Conservation (phyloP, 768 basidiomycete species). For the Suillus lakei region DNA sequence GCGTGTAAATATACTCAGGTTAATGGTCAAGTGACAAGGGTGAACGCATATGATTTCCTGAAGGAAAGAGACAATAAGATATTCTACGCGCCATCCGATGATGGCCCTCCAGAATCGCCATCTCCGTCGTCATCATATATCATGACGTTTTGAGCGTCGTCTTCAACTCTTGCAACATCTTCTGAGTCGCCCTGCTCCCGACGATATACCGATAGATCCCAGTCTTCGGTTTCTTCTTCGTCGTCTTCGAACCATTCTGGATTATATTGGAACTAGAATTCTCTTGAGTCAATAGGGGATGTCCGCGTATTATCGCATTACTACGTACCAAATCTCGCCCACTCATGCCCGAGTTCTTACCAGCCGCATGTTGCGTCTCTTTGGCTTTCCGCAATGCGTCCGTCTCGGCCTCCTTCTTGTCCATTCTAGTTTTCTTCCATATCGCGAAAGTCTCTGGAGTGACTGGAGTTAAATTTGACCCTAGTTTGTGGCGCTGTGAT, state of each 20-base stretch:
- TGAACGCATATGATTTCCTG: constrained; percentile 6
- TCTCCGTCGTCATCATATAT: constrained; percentile 24
- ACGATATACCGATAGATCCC: constrained; percentile 63
- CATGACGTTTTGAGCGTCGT: constrained; percentile 18
- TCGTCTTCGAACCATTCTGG: constrained; percentile 92
- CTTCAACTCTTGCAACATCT: constrained; percentile 26
- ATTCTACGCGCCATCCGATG: constrained; percentile 3
- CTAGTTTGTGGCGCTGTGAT: constrained; percentile 89
- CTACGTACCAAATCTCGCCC: constrained; percentile 87
- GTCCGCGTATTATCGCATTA: not conserved
- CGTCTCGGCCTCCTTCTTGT: constrained; percentile 92
- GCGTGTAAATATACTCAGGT: not conserved
- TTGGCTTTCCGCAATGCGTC: constrained; percentile 85
- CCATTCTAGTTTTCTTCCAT: constrained; percentile 95
- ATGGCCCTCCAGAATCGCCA: constrained; percentile 2
- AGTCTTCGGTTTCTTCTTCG: constrained; percentile 52
- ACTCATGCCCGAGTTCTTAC: constrained; percentile 92
- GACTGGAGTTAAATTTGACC: constrained; percentile 88
- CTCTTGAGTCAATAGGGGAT: constrained; percentile 12
- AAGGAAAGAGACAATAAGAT: constrained; percentile 9
- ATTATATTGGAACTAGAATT: constrained; percentile 87
- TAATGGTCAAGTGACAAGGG: not conserved
- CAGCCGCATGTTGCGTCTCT: constrained; percentile 78
- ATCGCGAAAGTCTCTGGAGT: constrained; percentile 88
- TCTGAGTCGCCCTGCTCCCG: constrained; percentile 41